Conservation (phyloP, 805 yeast species). For the Wickerhamiella spandovensis region DNA sequence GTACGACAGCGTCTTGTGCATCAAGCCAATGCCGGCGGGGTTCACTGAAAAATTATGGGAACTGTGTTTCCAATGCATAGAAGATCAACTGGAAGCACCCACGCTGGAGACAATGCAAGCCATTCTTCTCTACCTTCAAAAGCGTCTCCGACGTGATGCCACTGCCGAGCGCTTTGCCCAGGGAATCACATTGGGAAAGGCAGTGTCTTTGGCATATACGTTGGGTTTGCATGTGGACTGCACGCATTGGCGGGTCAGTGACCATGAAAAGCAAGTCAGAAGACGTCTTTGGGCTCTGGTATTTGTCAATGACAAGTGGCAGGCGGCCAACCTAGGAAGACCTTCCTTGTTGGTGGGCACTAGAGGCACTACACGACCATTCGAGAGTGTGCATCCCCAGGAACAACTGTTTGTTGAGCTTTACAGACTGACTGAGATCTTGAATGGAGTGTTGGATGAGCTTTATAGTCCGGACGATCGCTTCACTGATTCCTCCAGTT, state of each 20-base stretch:
- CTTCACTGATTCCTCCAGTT: conserved; percentile 7
- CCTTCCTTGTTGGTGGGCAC: conserved; percentile 16
- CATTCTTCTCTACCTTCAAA: conserved; percentile 21
- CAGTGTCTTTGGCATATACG: conserved; percentile 21
- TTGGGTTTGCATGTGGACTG: conserved; percentile 27
- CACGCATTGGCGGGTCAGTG: conserved; percentile 24
- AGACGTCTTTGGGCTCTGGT: conserved; percentile 25
- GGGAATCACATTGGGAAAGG: conserved; percentile 19
- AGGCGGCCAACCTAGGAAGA: conserved; percentile 23
- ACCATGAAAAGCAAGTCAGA: conserved; percentile 22
- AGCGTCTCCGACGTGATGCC: conserved; percentile 21
- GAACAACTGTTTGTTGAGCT: conserved; percentile 22
- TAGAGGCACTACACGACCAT: conserved; percentile 9
- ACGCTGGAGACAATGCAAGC: conserved; percentile 23
- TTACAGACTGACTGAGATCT: conserved; percentile 18
- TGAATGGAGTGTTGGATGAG: conserved; percentile 18
- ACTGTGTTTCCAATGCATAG: conserved; percentile 19
- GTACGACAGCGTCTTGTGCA: conserved; percentile 23
- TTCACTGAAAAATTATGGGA: conserved; percentile 19
- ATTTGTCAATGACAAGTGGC: conserved; percentile 27
- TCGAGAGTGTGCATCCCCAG: conserved; percentile 15
- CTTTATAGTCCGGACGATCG: conserved; percentile 15
- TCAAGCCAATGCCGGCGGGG: conserved; percentile 20
- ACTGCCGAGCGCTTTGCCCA: conserved; percentile 20
- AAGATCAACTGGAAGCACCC: conserved; percentile 22